Base-by-base conservation (phyloP, 176 grass and related monocot genomes). In the Raddia distichophylla region DNA sequence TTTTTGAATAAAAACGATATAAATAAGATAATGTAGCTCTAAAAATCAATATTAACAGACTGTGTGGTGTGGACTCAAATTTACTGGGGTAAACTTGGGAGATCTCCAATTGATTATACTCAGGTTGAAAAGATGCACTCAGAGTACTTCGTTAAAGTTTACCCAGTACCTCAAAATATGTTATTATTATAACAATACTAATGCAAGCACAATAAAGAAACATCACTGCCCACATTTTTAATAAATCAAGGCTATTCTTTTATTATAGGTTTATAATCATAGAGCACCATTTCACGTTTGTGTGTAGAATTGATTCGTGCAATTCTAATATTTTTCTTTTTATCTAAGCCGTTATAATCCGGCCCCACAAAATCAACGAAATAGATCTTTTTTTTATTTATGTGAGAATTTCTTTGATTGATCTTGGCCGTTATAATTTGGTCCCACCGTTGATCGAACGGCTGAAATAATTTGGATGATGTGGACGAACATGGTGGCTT, bases 151-250 rank as follows among this genome's bases (percentile, higher is more conserved):
- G 13, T 27, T 67, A 48, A 66, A 51, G 4, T 27, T 37, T 49
- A 64, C 37, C n/a, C 16, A 20, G 58, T 22, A 75, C 32, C 5
- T 57, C 40, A 12, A 58, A 64, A 69, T 60, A 15, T 40, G 27
- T 51, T 10, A 2, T 43, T 13, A 61, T 55, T 65, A 56, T 17
- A 77, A 76, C 51, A 70, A 62, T 52, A 58, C 18, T 20, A 2
- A 35, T 66, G 17, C 4, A 10, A 49, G 44, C 13, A 71, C 6
- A 85, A 67, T 11, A 81, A 50, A 40, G 22, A 78, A 14, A 82
- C 19, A 2, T 67, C 53, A 4, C 15, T 46, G 12, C 16, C 15
- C 19, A n/a, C 15, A 79, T 15, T 56, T 86, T 67, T 15, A 20
- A 22, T 2, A 37, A 48, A 42, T 8, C 37, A 64, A 19, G 72